Conservation (phyloP, 768 basidiomycete species). For the Phylloporus sp. region DNA sequence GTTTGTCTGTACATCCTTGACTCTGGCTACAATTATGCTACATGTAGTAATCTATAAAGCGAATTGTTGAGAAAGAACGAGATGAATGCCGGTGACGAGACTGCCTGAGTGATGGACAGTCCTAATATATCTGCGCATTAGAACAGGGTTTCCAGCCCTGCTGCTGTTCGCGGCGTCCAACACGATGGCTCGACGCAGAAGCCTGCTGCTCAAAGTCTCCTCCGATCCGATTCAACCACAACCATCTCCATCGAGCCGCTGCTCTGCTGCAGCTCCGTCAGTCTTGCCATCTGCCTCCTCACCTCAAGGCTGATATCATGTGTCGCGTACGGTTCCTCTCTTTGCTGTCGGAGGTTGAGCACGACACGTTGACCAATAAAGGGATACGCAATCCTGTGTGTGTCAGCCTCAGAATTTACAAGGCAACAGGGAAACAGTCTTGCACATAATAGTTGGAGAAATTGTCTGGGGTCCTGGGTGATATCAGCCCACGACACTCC, state of each 20-base stretch:
- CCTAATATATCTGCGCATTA: too few relatives aligned
- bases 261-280: too few relatives aligned
- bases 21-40: not conserved
- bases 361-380: conserved; percentile 23
- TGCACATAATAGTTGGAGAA: not conserved
- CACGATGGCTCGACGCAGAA: too few relatives aligned
- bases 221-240: not conserved
- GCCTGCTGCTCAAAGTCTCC: too few relatives aligned
- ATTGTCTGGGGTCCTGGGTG: not conserved
- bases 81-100: too few relatives aligned
- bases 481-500: not conserved
- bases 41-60: not conserved
- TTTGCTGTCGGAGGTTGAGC: conserved; percentile 17
- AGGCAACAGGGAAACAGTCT: not conserved
- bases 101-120: too few relatives aligned
- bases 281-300: conserved; percentile 9
- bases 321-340: not conserved
- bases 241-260: too few relatives aligned
- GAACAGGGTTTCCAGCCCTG: too few relatives aligned
- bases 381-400: conserved; percentile 8
- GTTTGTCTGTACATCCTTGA: too few relatives aligned
- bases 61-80: not conserved
- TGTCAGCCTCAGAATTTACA: not conserved
- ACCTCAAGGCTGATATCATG: conserved; percentile 12
- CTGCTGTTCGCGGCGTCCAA: too few relatives aligned